A percentile compares a stretch with the other conserved stretches of the same genome.
Evolutionary conservation across 768 basidiomycete genomes (phyloP).

Genomic region (Serpula lacrymans): DNA sequence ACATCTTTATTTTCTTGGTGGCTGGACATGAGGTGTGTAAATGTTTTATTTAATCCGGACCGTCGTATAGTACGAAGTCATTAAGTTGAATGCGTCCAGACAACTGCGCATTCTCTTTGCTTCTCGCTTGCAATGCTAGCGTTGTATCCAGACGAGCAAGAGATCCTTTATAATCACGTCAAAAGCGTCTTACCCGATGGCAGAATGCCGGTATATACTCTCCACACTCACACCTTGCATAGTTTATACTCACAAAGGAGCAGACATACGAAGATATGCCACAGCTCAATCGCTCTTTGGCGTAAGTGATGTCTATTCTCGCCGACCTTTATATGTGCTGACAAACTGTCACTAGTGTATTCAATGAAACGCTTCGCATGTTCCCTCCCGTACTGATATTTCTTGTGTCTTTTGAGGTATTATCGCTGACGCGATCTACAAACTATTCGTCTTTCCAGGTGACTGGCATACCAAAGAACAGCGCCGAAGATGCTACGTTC

Average conservation of each 20-base stretch:
- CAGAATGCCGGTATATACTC: constrained; percentile 18
- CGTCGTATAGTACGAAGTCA: too few species aligned
- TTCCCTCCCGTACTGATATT: constrained; percentile 25
- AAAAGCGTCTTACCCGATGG: constrained; percentile 20
- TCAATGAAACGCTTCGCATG: constrained; percentile 29
- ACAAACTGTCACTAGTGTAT: constrained; percentile 20
- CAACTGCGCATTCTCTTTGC: constrained; percentile 30
- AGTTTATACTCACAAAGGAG: too few species aligned
- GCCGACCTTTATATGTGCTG: too few species aligned
- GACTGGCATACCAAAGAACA: constrained; percentile 39
- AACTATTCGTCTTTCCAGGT: constrained; percentile 24
- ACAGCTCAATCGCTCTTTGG: constrained; percentile 19
- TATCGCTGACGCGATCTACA: not conserved
- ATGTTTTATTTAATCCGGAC: too few species aligned
- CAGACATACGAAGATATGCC: constrained; percentile 30
- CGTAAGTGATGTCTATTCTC: too few species aligned
- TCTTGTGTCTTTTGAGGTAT: constrained; percentile 2
- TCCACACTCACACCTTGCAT: not conserved
- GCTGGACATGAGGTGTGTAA: constrained; percentile 58
- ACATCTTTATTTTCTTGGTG: constrained; percentile 43
- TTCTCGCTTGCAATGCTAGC: constrained; percentile 35
- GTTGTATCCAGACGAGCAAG: constrained; percentile 38
- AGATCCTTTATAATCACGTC: constrained; percentile 32
- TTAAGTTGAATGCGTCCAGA: constrained; percentile 20
- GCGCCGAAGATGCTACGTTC: constrained; percentile 42